These are phyloP conservation scores for Ophiocordyceps camponoti-floridani DNA, from an alignment of 2,329 filamentous ascomycete genomes.

Conservation along the genomic window DNA sequence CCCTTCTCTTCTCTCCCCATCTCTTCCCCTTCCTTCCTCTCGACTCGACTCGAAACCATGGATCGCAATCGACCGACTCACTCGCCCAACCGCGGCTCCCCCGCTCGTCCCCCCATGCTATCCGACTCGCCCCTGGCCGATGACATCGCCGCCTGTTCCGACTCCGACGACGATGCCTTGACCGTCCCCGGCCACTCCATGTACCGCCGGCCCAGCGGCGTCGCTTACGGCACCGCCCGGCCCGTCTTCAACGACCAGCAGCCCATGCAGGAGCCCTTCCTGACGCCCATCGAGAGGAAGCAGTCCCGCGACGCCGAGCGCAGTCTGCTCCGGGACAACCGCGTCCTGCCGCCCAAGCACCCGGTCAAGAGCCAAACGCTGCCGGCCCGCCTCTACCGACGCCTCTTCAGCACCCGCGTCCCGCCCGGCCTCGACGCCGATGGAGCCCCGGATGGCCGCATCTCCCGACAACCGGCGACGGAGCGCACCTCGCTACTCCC, in stretches of 20 bases:
- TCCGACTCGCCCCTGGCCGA: conserved; percentile 47
- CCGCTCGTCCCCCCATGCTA: conserved; percentile 18
- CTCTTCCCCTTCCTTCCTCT: background rate
- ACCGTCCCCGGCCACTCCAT: conserved; percentile 24
- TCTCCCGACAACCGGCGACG: conserved; percentile 19
- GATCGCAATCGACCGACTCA: conserved; percentile 1
- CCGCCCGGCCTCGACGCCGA: conserved; percentile 22
- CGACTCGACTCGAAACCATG: background rate
- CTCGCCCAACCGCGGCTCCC: background rate
- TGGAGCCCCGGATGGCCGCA: conserved; percentile 20
- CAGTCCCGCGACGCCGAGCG: conserved; percentile 39
- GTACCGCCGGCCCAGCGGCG: conserved; percentile 63
- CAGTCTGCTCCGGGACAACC: conserved; percentile 45
- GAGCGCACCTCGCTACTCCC: background rate
- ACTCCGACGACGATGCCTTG: conserved; percentile 27
- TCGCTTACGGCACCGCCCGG: conserved; percentile 53
- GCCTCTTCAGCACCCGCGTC: conserved; percentile 38
- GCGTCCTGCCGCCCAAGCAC: conserved; percentile 45
- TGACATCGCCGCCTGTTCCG: conserved; percentile 47
- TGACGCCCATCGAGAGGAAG: conserved; percentile 37
- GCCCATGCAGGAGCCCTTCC: conserved; percentile 22
- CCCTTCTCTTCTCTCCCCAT: background rate
- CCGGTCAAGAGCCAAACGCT: conserved; percentile 14
- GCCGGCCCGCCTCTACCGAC: conserved; percentile 23
- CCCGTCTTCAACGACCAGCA: conserved; percentile 45